phyloP scores from a whole-genome alignment of 257 asterid genomes.

The Dorcoceras hygrometricum region DNA sequence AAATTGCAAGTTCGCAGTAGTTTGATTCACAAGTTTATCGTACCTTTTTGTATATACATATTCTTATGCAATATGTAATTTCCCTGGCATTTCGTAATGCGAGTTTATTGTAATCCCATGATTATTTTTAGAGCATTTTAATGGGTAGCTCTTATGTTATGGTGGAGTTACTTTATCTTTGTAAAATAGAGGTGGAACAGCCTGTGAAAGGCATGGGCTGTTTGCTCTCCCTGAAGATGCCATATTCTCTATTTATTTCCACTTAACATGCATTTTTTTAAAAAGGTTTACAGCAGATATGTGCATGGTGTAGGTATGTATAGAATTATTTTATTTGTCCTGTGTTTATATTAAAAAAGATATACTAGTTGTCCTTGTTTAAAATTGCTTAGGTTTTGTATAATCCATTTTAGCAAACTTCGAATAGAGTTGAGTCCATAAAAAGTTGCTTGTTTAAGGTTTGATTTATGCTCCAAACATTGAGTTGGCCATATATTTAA shows the following conservation, averaged over 20 bases:
- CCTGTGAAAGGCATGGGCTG: not conserved
- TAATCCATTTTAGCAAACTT: not conserved
- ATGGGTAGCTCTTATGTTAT: not conserved
- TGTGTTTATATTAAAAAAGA: not conserved
- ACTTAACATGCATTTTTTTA: not conserved
- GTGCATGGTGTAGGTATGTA: not conserved
- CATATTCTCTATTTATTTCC: not conserved
- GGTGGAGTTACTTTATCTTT: not conserved
- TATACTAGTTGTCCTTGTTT: no score
- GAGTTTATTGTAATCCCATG: not conserved
- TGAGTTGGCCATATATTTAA: not conserved
- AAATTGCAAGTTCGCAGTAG: not conserved
- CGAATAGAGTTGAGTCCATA: not conserved
- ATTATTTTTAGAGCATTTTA: not conserved
- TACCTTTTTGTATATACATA: not conserved
- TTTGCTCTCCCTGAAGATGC: not conserved
- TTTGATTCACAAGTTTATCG: no score
- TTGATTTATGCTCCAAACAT: not conserved
- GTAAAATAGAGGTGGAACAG: not conserved
- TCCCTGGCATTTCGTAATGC: not conserved
- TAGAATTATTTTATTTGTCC: not conserved
- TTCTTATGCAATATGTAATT: not conserved
- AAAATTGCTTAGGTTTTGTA: not conserved
- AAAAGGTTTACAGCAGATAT: not conserved
- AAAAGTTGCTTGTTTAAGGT: not conserved